phyloP scores from a whole-genome alignment of 2,329 filamentous ascomycete genomes.

The Colletotrichum godetiae region DNA sequence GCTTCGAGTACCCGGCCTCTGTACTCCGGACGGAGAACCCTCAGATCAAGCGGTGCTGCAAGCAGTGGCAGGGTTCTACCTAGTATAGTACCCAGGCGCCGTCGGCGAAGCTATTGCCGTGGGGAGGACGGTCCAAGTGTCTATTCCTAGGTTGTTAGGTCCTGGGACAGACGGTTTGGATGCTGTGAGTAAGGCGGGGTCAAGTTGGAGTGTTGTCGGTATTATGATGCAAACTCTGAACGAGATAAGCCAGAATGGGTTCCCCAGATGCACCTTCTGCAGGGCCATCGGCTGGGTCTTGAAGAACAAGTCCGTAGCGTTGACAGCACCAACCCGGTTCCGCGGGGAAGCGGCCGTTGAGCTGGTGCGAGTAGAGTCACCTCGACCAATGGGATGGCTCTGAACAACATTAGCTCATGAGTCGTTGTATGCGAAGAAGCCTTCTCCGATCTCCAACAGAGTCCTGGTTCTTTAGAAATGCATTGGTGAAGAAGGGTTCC shows the following conservation, averaged over 20 bases:
- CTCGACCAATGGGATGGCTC: neutral
- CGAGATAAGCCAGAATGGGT: slow-evolving; percentile 34
- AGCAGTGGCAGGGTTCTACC: slow-evolving; percentile 13
- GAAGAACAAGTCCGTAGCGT: slow-evolving; percentile 3
- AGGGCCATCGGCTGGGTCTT: slow-evolving; percentile 18
- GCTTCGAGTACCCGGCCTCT: neutral
- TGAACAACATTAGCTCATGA: slow-evolving; percentile 12
- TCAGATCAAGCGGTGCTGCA: slow-evolving; percentile 7
- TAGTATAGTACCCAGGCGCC: neutral
- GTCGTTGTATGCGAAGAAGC: slow-evolving; percentile 4
- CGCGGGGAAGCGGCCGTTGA: slow-evolving; percentile 23
- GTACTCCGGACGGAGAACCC: slow-evolving; percentile 16
- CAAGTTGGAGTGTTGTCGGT: slow-evolving; percentile 3
- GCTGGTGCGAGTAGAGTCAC: neutral
- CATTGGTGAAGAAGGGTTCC: slow-evolving; percentile 18
- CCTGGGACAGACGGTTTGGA: neutral
- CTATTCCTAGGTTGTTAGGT: neutral
- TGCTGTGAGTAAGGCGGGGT: slow-evolving; percentile 17
- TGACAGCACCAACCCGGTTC: slow-evolving; percentile 18
- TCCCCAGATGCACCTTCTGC: slow-evolving; percentile 33
- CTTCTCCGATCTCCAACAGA: neutral
- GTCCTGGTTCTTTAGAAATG: slow-evolving; percentile 1
- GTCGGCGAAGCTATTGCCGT: neutral
- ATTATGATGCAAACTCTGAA: slow-evolving; percentile 33
- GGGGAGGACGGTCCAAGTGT: neutral